Percentiles rank a stretch among this genome's conserved stretches.
Evolutionary conservation across 1,139 yeast genomes (phyloP).

Genomic region (Pichia cactophila): DNA sequence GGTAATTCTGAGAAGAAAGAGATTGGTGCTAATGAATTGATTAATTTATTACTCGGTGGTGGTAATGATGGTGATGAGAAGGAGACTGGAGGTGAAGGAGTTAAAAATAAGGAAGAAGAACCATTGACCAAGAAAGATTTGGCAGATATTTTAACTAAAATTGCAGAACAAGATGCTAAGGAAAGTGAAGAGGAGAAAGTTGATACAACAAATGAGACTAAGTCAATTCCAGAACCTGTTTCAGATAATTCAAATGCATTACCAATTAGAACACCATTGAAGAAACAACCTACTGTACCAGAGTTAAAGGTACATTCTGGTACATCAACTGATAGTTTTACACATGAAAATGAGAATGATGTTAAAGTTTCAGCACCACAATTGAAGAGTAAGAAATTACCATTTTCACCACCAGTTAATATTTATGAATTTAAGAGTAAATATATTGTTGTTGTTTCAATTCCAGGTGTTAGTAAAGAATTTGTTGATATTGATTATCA

Average conservation of each 20-base stretch:
- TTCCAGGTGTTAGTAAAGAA: slow-evolving; percentile 47
- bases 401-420: slow-evolving; percentile 50
- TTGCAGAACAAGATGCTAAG: neutral
- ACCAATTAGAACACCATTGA: neutral
- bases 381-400: slow-evolving; percentile 29
- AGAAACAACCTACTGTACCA: slow-evolving; percentile 13
- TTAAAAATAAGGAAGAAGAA: neutral
- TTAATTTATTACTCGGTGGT: slow-evolving; percentile 9
- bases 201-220: neutral
- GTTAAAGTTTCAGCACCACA: slow-evolving; percentile 41
- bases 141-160: slow-evolving; percentile 8
- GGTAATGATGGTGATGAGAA: slow-evolving; percentile 1
- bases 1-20: slow-evolving; percentile 2
- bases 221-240: neutral
- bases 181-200: neutral
- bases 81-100: neutral
- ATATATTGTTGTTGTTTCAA: slow-evolving; percentile 39
- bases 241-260: neutral
- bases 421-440: slow-evolving; percentile 40
- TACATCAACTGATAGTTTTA: neutral
- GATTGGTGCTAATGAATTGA: slow-evolving; percentile 10
- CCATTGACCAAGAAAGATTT: slow-evolving; percentile 11
- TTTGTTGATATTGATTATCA: slow-evolving; percentile 50
- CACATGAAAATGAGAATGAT: slow-evolving; percentile 6
- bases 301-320: neutral